Base-by-base conservation (phyloP, 176 grass and related monocot species). In the Chrysopogon serrulatus region DNA sequence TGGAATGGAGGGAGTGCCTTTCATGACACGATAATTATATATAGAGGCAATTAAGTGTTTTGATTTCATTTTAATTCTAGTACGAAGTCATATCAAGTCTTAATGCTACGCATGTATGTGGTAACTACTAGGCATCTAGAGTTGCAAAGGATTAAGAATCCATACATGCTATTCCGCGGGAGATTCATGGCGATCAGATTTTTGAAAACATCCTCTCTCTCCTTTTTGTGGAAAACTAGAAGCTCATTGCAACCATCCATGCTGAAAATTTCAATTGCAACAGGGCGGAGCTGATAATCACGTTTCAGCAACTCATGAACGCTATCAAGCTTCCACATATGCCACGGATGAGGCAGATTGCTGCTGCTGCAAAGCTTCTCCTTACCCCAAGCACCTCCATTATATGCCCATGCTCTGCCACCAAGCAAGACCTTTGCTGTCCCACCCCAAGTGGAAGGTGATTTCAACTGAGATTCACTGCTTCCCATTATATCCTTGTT, bases 291-390 rank as follows among this genome's bases (percentile, higher is more conserved):
- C 81, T 99, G 97, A 65, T 99, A 99, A 82, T 99, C 97, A 63
- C 97, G 91, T 92, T 96, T 99, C 41, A 99, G 84, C 83, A 99
- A 88, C 82, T 99, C 93, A 82, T 96, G 91, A 65, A 99, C 94
- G 73, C 97, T 96, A 88, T 99, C 97, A 65, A 99, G 86, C 78
- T 99, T 99, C 97, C 97, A 99, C 93, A 96, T 99, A 86, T 99
- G 93, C 97, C 97, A 99, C 37, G 91, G 91, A 83, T 99, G 97
- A 63, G 91, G 93, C 70, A 99, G 79, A 76, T 92, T 94, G 70
- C 91, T 87, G 72, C 89, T 96, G 48, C 86, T 91, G 83, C 89
- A 94, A 87, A 94, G 37, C 54, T 94, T 96, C 86, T 99, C 97
- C 74, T 99, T 99, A 53, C 97, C 93, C 97, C 97, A 96, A 87